Percentiles rank a stretch among this genome's conserved stretches.
phyloP scores from a whole-genome alignment of 768 basidiomycete genomes.

The Macrocybe gigantea region DNA sequence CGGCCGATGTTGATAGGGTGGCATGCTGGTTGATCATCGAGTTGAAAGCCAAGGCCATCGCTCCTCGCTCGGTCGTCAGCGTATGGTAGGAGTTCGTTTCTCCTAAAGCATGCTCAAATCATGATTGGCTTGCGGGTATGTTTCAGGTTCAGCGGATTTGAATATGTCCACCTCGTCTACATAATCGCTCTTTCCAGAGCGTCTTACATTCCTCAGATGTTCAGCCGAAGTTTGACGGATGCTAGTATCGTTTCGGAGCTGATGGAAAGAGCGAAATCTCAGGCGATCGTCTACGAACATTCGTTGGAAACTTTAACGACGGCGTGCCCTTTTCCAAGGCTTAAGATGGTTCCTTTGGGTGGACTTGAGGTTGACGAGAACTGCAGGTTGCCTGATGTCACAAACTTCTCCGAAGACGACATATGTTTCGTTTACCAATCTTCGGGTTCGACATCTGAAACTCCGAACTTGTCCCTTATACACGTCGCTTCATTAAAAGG shows the following conservation, averaged over 20 bases:
- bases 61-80: too few species aligned
- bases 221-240: slow-evolving; percentile 54
- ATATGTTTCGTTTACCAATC: slow-evolving; percentile 58
- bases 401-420: slow-evolving; percentile 15
- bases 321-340: slow-evolving; percentile 32
- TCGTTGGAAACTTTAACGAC: slow-evolving; percentile 31
- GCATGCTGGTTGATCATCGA: too few species aligned
- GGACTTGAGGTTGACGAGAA: slow-evolving; percentile 15
- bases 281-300: slow-evolving; percentile 50
- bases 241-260: slow-evolving; percentile 56
- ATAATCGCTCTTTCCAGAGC: slow-evolving; percentile 61
- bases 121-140: too few species aligned
- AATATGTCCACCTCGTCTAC: slow-evolving; percentile 55
- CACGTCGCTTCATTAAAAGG: slow-evolving; percentile 44
- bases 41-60: too few species aligned
- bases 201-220: slow-evolving; percentile 62
- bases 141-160: slow-evolving; percentile 54
- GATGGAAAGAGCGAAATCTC: slow-evolving; percentile 46
- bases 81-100: too few species aligned
- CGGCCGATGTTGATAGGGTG: too few species aligned
- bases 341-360: slow-evolving; percentile 21
- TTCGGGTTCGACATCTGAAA: slow-evolving; percentile 61
- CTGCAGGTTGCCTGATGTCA: slow-evolving; percentile 29
- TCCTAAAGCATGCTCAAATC: too few species aligned
- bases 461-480: slow-evolving; percentile 58